Conservation (phyloP, 192 early-diverging fungal genomes). For the Coemansia sp. region DNA sequence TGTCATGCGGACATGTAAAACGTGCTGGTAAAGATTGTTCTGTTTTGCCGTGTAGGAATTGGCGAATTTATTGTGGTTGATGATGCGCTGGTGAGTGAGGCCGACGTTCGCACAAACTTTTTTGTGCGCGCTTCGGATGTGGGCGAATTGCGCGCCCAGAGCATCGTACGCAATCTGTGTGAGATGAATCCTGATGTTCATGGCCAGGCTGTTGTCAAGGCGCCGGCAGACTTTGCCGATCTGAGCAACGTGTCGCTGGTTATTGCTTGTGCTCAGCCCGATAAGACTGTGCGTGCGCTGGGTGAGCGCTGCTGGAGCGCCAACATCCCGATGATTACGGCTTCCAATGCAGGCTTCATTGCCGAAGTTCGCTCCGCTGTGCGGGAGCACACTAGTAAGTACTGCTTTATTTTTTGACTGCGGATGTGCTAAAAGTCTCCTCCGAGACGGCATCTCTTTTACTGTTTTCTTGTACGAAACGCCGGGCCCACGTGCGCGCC, state of each 20-base stretch:
- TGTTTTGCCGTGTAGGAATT: slow-evolving; percentile 64
- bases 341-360: slow-evolving; percentile 72
- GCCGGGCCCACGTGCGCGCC: background rate
- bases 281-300: slow-evolving; percentile 58
- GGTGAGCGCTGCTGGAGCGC: slow-evolving; percentile 63
- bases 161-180: slow-evolving; percentile 62
- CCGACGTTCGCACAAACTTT: slow-evolving; percentile 87
- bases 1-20: background rate
- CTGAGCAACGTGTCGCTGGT: slow-evolving; percentile 62
- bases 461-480: slow-evolving; percentile 4
- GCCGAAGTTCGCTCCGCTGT: slow-evolving; percentile 69
- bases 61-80: slow-evolving; percentile 88
- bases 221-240: slow-evolving; percentile 65
- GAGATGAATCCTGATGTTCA: slow-evolving; percentile 89
- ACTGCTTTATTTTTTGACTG: background rate
- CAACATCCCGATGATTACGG: slow-evolving; percentile 69
- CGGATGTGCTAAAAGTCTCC: slow-evolving; percentile 6
- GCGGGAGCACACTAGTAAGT: slow-evolving; percentile 79
- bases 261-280: slow-evolving; percentile 67
- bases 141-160: slow-evolving; percentile 67
- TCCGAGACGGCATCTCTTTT: slow-evolving; percentile 1
- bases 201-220: slow-evolving; percentile 62
- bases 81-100: slow-evolving; percentile 59
- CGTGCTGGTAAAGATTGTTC: background rate
- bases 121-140: slow-evolving; percentile 73